Evolutionary conservation across 2,329 filamentous ascomycete species (phyloP), one percentile per base, ranked within the genome.

Genomic region (Pestalotiopsis sp.): DNA sequence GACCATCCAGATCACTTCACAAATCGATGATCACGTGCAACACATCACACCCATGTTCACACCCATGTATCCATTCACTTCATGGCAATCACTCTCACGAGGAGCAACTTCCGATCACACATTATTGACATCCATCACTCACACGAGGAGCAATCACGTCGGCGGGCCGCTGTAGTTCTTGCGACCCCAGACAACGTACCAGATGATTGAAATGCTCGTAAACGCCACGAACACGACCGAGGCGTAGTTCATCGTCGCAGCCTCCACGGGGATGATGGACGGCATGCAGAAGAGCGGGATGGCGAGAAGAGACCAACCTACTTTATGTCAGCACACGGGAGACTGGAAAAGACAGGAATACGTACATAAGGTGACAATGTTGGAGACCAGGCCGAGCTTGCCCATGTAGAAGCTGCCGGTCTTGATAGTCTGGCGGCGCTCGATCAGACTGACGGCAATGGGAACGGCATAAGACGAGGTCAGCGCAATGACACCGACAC

Each of bases 241-340:
- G 1, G 91, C 91, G 78, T 92, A 94, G 83, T 94, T 94, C 83
- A 93, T 90, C 52, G 82, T 84, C 20, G 79, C 76, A 5, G 84
- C 72, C 20, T 75, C 78, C 0, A 84, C 88, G 5, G 88, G 88
- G n/a, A 92, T 80, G 57, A 79, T 79, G 0, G 88, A 85, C 0
- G 90, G 91, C 89, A 92, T 92, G 79, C 89, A 93, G 83, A 93
- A 93, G 17, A 93, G 85, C 1, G 91, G 90, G 65, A 93, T 87
- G 44, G 89, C 90, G 66, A 94, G 84, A 14, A 84, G 72, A 66
- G 88, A 90, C 91, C 91, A 93, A 65, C 81, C 87, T 89, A 71
- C 65, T 26, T 62, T 14, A 68, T 67, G 73, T 79, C 72, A 80
- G 76, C 71, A 70, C 22, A 68, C 67, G 64, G 65, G 68, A 68